Percentiles rank a stretch among this genome's conserved stretches.
Conservation (phyloP, 202 grass and related monocot genomes). For the Cymbopogon flexuosus region DNA sequence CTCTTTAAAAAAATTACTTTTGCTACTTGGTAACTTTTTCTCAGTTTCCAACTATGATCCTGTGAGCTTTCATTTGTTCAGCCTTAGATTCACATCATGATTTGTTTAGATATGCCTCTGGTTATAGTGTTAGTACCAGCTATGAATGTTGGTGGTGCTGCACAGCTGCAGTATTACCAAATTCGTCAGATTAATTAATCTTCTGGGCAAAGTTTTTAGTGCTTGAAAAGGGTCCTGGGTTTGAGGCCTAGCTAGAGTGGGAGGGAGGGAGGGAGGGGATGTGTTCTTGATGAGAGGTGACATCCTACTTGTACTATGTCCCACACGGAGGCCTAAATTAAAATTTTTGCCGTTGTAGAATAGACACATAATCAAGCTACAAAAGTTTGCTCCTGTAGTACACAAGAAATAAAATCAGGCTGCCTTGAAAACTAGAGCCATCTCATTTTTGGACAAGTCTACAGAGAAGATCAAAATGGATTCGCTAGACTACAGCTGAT, state of each 20-base stretch:
- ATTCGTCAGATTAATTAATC: not conserved
- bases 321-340: not conserved
- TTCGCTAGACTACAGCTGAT: not conserved
- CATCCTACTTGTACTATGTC: slow-evolving; percentile 6
- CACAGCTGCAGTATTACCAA: not conserved
- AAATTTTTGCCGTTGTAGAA: not conserved
- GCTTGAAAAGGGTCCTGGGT: not conserved
- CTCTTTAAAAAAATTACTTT: slow-evolving; percentile 72
- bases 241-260: not conserved
- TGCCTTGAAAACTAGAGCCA: not conserved
- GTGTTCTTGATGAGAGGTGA: not conserved
- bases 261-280: not conserved
- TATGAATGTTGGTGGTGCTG: slow-evolving; percentile 4
- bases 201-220: not conserved
- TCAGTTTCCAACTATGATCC: slow-evolving; percentile 3
- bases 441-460: not conserved
- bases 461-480: slow-evolving; percentile 6
- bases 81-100: not conserved
- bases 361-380: not conserved
- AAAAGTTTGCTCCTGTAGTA: not conserved
- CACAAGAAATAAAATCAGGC: not conserved
- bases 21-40: slow-evolving; percentile 47
- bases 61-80: not conserved
- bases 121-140: not conserved
- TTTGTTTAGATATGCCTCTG: not conserved